Evolutionary conservation across 2,329 filamentous ascomycete species (phyloP), one percentile per base, ranked within the genome.

Genomic region (Fonsecaea erecta): DNA sequence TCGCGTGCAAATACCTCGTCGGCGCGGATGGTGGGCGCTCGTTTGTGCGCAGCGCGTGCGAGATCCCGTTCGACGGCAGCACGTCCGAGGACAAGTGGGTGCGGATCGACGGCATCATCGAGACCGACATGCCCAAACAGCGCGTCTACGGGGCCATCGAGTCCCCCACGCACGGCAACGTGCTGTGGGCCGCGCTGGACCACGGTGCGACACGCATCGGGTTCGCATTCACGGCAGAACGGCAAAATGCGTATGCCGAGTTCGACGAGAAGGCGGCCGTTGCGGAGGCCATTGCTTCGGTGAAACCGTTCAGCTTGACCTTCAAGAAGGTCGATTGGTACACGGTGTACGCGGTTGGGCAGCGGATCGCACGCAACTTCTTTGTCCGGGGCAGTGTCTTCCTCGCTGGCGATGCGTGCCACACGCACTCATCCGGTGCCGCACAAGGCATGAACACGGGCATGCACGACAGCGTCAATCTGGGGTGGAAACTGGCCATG

Each of bases 391-490:
- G 26, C 28, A 30, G 40, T 16, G 37, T 63, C n/a, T 21, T 63
- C 16, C 34, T 56, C 21, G 48, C 37, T n/a, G 61, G 76, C 8
- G 77, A 78, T 64, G 73, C 75, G 2, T 74, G 75, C 0, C 76
- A 78, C 65, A 69, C 64, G 18, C 71, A 75, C 28, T 74, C 75
- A 8, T 74, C 75, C 0, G 74, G 71, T 63, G 73, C 73, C 6
- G 76, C 72, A 2, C 70, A 76, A 14, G 76, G 76, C 3, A 60
- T 74, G 56, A 78, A 78, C 60, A 76, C 74, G 0, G 75, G 75
- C 2, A 69, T 77, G 1, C 73, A 75, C 60, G 76, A 78, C 56
- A 73, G 70, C 1, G 68, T 74, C n/a, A 77, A 77, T 56, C 70
- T 78, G 2, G 67, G 72, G 2, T 78, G 76, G 76, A 78, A 77